Evolutionary conservation across 2,329 filamentous ascomycete genomes (phyloP).

Genomic region (Cyanodermella asteris): DNA sequence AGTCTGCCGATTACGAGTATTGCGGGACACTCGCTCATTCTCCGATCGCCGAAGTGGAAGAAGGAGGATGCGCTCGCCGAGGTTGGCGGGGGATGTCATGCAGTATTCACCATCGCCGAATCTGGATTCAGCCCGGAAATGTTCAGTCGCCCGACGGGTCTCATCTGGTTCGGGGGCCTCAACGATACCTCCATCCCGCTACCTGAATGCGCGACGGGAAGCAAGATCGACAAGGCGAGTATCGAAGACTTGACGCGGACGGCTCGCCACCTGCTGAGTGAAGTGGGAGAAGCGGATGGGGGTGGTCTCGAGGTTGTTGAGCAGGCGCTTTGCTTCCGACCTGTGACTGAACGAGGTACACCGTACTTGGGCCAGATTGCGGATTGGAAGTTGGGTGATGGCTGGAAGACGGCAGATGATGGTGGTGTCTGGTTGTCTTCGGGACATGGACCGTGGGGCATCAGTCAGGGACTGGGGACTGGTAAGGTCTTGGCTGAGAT

Average conservation of each 20-base stretch:
- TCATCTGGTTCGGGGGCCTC: conserved; percentile 53
- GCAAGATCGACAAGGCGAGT: conserved; percentile 23
- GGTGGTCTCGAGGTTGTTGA: conserved; percentile 42
- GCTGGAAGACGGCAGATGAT: conserved; percentile 19
- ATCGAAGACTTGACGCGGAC: conserved; percentile 29
- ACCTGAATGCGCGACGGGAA: conserved; percentile 32
- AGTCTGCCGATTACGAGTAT: conserved; percentile 37
- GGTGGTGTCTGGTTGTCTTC: conserved; percentile 5
- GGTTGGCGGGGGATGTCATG: conserved; percentile 33
- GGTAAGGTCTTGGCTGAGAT: conserved; percentile 3
- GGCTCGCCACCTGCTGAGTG: conserved; percentile 26
- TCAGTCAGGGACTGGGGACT: conserved; percentile 2
- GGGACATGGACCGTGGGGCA: conserved; percentile 3
- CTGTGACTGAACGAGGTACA: conserved; percentile 39
- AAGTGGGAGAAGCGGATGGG: conserved; percentile 17
- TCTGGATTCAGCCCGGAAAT: conserved; percentile 46
- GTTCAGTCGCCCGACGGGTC: conserved; percentile 42
- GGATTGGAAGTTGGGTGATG: conserved; percentile 32
- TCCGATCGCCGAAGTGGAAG: conserved; percentile 35
- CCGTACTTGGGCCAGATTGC: conserved; percentile 40
- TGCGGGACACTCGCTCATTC: conserved; percentile 50
- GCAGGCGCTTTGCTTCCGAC: conserved; percentile 50
- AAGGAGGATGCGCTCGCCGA: conserved; percentile 9
- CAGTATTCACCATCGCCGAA: conserved; percentile 40
- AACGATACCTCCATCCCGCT: conserved; percentile 40